Evolutionary conservation across 306 rosid species (phyloP), one percentile per base, ranked within the genome.

Genomic region (Begonia peltatifolia): DNA sequence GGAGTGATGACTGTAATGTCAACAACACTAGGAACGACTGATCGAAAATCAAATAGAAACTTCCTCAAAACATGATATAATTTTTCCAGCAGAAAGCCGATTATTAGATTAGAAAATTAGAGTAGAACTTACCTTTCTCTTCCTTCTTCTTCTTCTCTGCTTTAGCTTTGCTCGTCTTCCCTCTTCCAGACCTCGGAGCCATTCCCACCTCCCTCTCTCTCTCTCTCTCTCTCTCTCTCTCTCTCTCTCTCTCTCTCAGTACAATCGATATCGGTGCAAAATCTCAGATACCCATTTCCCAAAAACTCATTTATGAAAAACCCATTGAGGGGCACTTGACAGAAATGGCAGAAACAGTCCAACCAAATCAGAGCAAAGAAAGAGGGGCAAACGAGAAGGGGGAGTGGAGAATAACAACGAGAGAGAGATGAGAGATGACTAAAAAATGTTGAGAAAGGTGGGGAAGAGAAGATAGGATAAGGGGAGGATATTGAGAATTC

Each of bases 101-200:
- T 30, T 5, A 30, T 30, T 7, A 3, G 9, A 30, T 5, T 30
- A 4, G 22, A 9, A 3, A 20, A 6, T 6, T 16, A n/a, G 2
- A 51, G 41, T 46, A 46, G 10, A 12, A 11, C 14, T 11, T 42
- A 90, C 97, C 94, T 87, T 90, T 90, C 23, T 85, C 97, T 69
- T 90, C 97, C 50, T 76, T 90, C 71, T 80, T 90, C 95, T 79
- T 90, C 89, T 73, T 90, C 15, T 90, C 97, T 2, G 87, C 58
- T 70, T 83, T 90, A 16, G 87, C 69, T 69, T 65, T 90, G 73
- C 64, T 80, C 35, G 81, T 63, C 64, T 79, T 90, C 11, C 97
- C 86, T 71, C 78, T 78, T 1, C 82, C 83, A n/a, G 97, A 85
- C 62, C 53, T 85, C 35, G 97, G 97, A 47, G 95, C 94, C 97